Evolutionary conservation across 192 early-diverging fungal genomes (phyloP).

Genomic region (Diversispora epigaea): DNA sequence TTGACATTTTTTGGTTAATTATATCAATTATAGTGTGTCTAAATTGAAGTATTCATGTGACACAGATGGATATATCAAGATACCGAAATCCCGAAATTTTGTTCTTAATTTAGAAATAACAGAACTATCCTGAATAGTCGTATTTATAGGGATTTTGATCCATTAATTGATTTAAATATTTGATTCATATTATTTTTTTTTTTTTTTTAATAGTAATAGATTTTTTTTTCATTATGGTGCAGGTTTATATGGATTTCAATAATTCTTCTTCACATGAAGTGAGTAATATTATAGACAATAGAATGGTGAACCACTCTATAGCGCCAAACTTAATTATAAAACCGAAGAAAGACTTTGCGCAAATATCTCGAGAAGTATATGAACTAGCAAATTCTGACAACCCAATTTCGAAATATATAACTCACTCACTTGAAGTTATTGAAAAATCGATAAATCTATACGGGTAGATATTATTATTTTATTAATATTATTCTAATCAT

Average conservation of each 20-base stretch:
- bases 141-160: no score
- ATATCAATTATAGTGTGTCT: not conserved
- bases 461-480: conserved; percentile 46
- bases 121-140: no score
- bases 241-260: no score
- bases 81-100: no score
- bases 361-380: conserved; percentile 42
- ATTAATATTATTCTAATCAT: not conserved
- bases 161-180: no score
- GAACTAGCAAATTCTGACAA: conserved; percentile 36
- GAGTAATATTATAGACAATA: no score
- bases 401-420: conserved; percentile 39
- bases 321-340: not conserved
- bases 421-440: conserved; percentile 53
- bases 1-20: conserved; percentile 1
- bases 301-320: not conserved
- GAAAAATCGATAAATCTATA: conserved; percentile 54
- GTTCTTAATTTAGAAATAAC: no score
- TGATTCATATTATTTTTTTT: no score
- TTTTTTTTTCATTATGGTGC: no score
- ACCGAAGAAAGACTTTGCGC: conserved; percentile 30
- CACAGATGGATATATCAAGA: not conserved
- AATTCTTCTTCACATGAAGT: no score
- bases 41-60: not conserved
- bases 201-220: no score